phyloP scores from a whole-genome alignment of 148 eudicot species.

The Beta vulgaris region DNA sequence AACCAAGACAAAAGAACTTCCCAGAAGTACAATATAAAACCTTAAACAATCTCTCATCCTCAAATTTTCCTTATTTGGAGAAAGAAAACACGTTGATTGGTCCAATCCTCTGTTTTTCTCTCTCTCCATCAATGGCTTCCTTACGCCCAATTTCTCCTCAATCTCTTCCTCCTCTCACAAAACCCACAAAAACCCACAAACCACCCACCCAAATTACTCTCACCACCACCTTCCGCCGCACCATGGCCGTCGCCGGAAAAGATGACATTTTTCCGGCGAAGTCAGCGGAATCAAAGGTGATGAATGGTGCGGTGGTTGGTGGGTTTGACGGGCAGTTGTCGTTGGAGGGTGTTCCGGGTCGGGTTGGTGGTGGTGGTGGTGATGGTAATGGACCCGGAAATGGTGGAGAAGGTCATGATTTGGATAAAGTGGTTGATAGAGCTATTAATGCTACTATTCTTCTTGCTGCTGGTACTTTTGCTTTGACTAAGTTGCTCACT shows the following conservation, averaged over 20 bases:
- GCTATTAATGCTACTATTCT: constrained; percentile 83
- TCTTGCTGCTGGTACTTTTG: constrained; percentile 79
- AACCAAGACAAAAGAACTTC: not conserved
- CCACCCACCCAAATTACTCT: not conserved
- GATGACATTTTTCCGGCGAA: constrained; percentile 48
- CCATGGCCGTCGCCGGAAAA: constrained; percentile 25
- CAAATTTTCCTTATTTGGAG: constrained; percentile 20
- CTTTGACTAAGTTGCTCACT: constrained; percentile 84
- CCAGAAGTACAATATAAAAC: not conserved
- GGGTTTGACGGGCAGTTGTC: constrained; percentile 68
- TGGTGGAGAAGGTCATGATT: constrained; percentile 32
- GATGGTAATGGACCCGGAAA: constrained; percentile 26
- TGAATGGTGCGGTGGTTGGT: constrained; percentile 42
- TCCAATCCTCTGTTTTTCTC: constrained; percentile 17
- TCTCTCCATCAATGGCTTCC: constrained; percentile 26
- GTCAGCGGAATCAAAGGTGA: too few species aligned
- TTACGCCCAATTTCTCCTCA: constrained; percentile 22
- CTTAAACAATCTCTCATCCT: not conserved
- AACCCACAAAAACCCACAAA: constrained; percentile 17
- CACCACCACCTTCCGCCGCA: constrained; percentile 6
- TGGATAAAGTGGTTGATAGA: constrained; percentile 61
- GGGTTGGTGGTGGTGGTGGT: constrained; percentile 22
- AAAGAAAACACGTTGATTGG: constrained; percentile 31
- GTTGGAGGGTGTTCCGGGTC: constrained; percentile 52
- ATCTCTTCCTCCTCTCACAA: constrained; percentile 1